These are phyloP conservation scores for Hyphopichia buzzinii DNA, from an alignment of 1,139 yeast species.

Conservation along the genomic window DNA sequence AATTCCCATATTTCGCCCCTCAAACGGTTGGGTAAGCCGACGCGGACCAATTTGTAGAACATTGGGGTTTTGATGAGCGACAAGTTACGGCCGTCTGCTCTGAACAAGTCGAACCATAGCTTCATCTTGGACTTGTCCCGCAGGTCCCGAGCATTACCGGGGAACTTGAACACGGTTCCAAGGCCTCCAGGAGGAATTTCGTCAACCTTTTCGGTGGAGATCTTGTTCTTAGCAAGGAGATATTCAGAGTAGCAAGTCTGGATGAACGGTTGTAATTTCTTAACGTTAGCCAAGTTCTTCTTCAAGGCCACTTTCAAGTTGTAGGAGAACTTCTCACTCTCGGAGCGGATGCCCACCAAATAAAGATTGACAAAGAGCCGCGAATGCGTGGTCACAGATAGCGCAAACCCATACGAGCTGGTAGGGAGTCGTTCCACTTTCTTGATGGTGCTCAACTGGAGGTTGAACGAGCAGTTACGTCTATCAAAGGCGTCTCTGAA, in stretches of 20 bases:
- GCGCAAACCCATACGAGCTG: constrained; percentile 73
- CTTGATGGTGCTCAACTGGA: constrained; percentile 77
- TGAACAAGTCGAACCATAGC: constrained; percentile 89
- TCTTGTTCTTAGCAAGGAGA: constrained; percentile 60
- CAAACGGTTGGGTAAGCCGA: constrained; percentile 87
- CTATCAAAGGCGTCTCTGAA: constrained; percentile 71
- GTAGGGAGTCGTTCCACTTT: constrained; percentile 85
- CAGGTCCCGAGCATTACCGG: constrained; percentile 78
- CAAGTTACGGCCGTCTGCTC: constrained; percentile 80
- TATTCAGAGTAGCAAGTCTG: constrained; percentile 84
- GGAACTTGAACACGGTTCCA: constrained; percentile 79
- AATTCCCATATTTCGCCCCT: constrained; percentile 98
- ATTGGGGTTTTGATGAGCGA: constrained; percentile 71
- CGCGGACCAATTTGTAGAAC: constrained; percentile 79
- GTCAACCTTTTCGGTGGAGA: constrained; percentile 42
- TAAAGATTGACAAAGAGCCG: constrained; percentile 64
- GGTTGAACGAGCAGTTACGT: constrained; percentile 62
- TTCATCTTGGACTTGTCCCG: constrained; percentile 86
- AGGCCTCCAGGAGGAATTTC: constrained; percentile 79
- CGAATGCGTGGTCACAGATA: constrained; percentile 68
- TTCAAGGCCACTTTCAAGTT: constrained; percentile 60
- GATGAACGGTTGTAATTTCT: constrained; percentile 62
- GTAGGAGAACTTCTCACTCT: constrained; percentile 78
- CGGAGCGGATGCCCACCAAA: constrained; percentile 75
- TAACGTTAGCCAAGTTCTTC: constrained; percentile 63